A percentile compares a stretch with the other conserved stretches of the same genome.
Conservation (phyloP, 176 grass and related monocot species). For the Lolium rigidum region DNA sequence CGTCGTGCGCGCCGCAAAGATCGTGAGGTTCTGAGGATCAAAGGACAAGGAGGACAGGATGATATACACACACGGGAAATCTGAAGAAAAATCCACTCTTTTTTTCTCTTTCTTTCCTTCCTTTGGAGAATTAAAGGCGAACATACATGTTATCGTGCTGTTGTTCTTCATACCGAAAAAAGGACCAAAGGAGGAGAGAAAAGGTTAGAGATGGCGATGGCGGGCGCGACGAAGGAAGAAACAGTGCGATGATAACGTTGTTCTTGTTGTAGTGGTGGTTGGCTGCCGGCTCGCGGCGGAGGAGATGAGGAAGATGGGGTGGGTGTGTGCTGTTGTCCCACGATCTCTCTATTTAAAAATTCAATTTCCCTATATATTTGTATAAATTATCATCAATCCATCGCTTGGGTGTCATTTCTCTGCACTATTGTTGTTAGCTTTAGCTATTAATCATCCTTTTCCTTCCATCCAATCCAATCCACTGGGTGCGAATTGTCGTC, state of each 20-base stretch:
- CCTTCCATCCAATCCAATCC: neutral
- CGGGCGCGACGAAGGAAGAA: neutral
- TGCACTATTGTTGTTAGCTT: neutral
- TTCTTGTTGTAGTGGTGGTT: conserved; percentile 38
- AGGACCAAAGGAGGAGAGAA: too few species aligned
- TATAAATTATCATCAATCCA: conserved; percentile 38
- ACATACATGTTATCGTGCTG: neutral
- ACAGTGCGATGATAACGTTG: conserved; percentile 46
- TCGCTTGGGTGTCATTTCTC: neutral
- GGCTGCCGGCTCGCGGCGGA: neutral
- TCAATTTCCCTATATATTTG: conserved; percentile 26
- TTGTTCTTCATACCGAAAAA: too few species aligned
- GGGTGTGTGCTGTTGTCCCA: conserved; percentile 40
- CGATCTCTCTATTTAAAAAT: conserved; percentile 54
- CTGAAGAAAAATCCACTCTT: neutral
- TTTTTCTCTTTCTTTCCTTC: neutral
- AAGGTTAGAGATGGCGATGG: neutral
- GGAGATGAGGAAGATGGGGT: conserved; percentile 38
- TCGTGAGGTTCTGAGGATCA: conserved; percentile 67
- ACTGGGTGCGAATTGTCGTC: conserved; percentile 22
- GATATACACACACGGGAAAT: neutral
- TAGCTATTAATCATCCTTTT: neutral
- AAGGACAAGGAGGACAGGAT: neutral
- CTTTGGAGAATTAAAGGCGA: conserved; percentile 12
- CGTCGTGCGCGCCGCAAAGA: conserved; percentile 91